Evolutionary conservation across 495 filamentous ascomycete genomes (phyloP), one percentile per base, ranked within the genome.

Genomic region (Margaritispora aquatica): DNA sequence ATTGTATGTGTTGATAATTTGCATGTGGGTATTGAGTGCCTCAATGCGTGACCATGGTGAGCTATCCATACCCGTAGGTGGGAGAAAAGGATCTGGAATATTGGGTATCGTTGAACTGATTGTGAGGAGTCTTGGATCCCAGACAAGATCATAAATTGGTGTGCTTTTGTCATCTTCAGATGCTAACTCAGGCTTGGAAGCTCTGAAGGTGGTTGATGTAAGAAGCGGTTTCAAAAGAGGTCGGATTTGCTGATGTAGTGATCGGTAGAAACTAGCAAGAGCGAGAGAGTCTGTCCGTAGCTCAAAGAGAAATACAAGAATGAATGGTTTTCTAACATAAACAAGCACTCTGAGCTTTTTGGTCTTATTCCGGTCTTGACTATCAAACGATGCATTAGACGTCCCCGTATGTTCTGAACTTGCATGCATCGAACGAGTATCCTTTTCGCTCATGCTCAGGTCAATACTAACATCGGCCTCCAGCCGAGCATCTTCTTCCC

Each of bases 241-340:
- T 1, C 77, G 74, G 20, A 97, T 81, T 69, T 95, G 90, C 58
- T 87, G 81, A 64, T 96, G 90, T 23, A 98, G 80, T 27, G 84
- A 85, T 17, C 85, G 79, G 73, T 97, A 97, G 63, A 96, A 84
- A 0, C 80, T 74, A 2, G 86, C 77, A 48, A 82, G 82, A 17
- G 82, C 75, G 7, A 96, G 77, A 21, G 85, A 78, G 34, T 82
- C 78, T 1, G 90, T 87, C 38, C 76, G 74, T 13, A 84, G 78
- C 49, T 88, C 79, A 73, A 97, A 97, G 17, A 98, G 77, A 64
- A 97, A 89, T 3, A 89, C 86, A 70, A 90, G 96, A 55, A 96
- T 87, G 72, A 97, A 97, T 2, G 94, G 94, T 67, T 81, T 83
- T 64, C 90, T 85, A 73, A 75, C 73, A 57, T 82, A 84, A 49